Base-by-base conservation (phyloP, 2,329 filamentous ascomycete species). In the Talaromyces sp. region DNA sequence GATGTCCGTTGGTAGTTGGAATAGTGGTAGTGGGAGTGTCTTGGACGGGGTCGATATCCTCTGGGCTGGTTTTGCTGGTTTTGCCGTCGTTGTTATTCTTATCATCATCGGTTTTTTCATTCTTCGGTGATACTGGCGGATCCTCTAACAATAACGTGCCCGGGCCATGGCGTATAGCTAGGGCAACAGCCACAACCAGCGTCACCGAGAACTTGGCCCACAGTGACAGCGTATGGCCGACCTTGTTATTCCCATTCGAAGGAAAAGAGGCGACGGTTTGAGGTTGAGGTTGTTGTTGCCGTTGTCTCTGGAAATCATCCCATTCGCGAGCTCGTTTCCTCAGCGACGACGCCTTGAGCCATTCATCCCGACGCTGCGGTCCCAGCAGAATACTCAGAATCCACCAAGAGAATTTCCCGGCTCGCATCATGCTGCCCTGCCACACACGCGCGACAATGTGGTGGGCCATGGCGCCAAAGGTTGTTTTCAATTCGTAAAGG, bases 201-300 rank as follows among this genome's bases (percentile, higher is more conserved):
- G 79, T 78, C 56, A 81, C 68, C 9, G 76, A 79, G 65, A 82
- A 81, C 63, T 78, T 79, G 40, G 80, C 69, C 80, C 80, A 82
- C 42, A 81, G 67, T 61, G 71, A 72, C 8, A 79, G 70, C 40
- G 69, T 73, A 23, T 40, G 61, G 18, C 63, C 55, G 31, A 65
- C 30, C 14, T 7, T 40, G 52, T 42, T 53, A 23, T 9, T 56
- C 9, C 40, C 47, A 14, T 51, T 27, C 16, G 40, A 53, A 30
- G 47, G 12, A 14, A 52, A 23, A 23, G 23, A 23, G 23, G 23
- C 18, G 28, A 10, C 18, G 14, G 7, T 1, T 31, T 23, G 31
- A n/a, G 31, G 16, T 10, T 53, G 23, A 23, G 23, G 27, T 12
- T 40, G 51, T 27, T 47, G 47, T 8, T 16, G 51, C 9, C 18